Base-by-base conservation (phyloP, 306 rosid species). In the Rosa chinensis region DNA sequence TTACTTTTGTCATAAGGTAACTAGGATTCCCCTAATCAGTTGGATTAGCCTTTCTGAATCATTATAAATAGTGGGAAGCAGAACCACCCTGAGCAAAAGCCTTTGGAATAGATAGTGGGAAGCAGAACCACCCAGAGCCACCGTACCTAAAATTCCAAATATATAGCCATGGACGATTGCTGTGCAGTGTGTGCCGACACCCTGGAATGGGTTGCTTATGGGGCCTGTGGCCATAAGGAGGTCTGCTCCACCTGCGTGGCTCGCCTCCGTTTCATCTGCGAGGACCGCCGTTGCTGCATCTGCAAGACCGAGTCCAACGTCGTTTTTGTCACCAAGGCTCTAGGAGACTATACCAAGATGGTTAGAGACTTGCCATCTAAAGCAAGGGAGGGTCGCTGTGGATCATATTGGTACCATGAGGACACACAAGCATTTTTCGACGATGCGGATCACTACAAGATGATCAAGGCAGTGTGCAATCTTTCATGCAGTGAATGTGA, bases 141-240 rank as follows among this genome's bases (percentile, higher is more conserved):
- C 61, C 23, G 61, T 20, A 11, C 11, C 10, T 1, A 55, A 55
- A 55, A n/a, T 3, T 14, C 52, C 37, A 32, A 32, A 32, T 53
- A 1, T 43, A 43, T 11, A 1, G 39, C 39, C 67, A 90, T 94
- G 98, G 94, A 94, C 5, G 98, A 94, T 56, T 90, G 91, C 75
- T 94, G 98, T 79, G 98, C 96, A n/a, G 97, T 94, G 66, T 92
- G 96, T 78, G 97, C 96, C 0, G 98, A 92, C 28, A 72, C 94
- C 18, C 81, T 94, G 77, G 92, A 89, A 78, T 94, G 98, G 98
- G 97, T 90, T 68, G 98, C 98, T 0, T 94, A 94, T 61, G 98
- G 98, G 0, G 71, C 97, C 56, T 94, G 97, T 76, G 84, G 86
- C 13, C 98, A 94, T 73, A 87, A 93, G 40, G 97, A 94, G 47